These are phyloP conservation scores for Dendrocalamus sinicus DNA, from an alignment of 176 grass and related monocot genomes.

Conservation along the genomic window DNA sequence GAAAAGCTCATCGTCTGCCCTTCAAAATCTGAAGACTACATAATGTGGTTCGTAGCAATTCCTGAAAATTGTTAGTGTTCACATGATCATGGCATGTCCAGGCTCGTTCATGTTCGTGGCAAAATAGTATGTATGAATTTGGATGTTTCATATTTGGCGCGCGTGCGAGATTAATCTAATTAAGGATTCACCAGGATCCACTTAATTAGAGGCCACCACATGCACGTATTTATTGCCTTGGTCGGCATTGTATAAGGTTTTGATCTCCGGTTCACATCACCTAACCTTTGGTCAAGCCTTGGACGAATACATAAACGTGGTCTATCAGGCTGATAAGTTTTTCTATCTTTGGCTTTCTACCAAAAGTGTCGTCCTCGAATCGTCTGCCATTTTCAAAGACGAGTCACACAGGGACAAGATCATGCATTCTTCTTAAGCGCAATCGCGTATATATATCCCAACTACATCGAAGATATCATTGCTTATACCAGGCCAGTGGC, in stretches of 20 bases:
- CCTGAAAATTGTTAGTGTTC: not conserved
- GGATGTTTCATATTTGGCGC: not conserved
- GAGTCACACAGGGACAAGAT: constrained; percentile 37
- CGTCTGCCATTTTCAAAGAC: constrained; percentile 16
- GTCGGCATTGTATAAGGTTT: constrained; percentile 43
- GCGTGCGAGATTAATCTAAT: constrained; percentile 3
- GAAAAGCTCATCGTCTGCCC: not conserved
- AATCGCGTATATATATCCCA: constrained; percentile 8
- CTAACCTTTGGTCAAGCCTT: constrained; percentile 50
- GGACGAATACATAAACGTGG: constrained; percentile 50
- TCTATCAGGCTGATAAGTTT: constrained; percentile 33
- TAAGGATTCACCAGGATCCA: not conserved
- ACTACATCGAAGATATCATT: not conserved
- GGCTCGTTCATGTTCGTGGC: not conserved
- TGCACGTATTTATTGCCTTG: constrained; percentile 47
- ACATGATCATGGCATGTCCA: not conserved
- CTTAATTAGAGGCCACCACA: constrained; percentile 33
- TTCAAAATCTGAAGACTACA: not conserved
- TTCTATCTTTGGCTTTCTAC: constrained; percentile 35
- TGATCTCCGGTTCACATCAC: constrained; percentile 22
- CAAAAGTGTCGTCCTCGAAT: not conserved
- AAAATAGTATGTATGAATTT: constrained; percentile 2
- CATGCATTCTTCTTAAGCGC: not conserved
- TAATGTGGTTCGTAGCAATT: not conserved
- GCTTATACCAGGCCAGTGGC: not conserved